Base-by-base conservation (phyloP, 2,329 filamentous ascomycete species). In the Penicillium sp. region DNA sequence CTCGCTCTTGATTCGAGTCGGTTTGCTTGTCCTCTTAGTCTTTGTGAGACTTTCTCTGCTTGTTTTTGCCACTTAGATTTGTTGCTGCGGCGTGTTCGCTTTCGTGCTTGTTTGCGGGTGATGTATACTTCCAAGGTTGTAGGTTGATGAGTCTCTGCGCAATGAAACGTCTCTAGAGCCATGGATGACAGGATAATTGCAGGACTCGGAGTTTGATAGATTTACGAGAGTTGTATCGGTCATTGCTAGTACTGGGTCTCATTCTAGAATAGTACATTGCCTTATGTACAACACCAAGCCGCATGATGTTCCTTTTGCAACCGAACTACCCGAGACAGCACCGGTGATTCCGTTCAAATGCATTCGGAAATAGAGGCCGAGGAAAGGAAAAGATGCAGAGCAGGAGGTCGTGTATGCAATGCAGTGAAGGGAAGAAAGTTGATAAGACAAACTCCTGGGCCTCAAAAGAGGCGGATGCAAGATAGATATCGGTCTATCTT, bases 371-470 rank as follows among this genome's bases (percentile, higher is more conserved):
- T 13, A 1, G 8, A 10, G 9, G 35, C 1, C 16, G 16, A 11
- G 4, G 16, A 13, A 38, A 38, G 35, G 4, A 11, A 20, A 20
- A 36, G 16, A 36, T 20, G 35, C 35, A 36, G 16, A 36, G 35
- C 35, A 36, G 18, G 9, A 5, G 11, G 8, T 30, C 28, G 2
- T 4, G 35, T 36, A 41, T 25, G 38, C 38, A 41, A 41, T 41
- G 38, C 38, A 41, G 13, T 10, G 1, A 27, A 41, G 14, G 38
- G 36, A 25, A 48, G 22, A 53, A 28, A 24, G 11, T 38, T 30
- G 39, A 36, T 53, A 43, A 40, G 38, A 45, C 50, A 56, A 53
- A 58, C 54, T 53, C 51, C 54, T 38, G 36, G 50, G 44, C 51
- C 51, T 22, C 36, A 40, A 14, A 44, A 13, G 28, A 30, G 49